Evolutionary conservation across 805 yeast genomes (phyloP).

Genomic region (Saccharomycopsis olivae): DNA sequence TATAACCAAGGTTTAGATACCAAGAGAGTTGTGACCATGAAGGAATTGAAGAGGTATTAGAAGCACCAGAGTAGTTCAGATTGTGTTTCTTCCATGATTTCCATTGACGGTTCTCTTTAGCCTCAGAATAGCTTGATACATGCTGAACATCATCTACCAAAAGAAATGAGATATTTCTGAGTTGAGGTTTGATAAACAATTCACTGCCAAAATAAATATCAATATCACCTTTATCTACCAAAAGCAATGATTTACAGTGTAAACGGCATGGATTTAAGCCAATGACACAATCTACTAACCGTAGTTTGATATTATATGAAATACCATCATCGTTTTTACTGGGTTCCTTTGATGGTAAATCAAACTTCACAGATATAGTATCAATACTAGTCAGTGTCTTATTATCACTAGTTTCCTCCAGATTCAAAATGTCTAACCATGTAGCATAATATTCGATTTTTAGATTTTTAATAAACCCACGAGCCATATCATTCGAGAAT

Average conservation of each 20-base stretch:
- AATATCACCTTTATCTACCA: slow-evolving; percentile 42
- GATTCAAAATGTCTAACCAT: slow-evolving; percentile 40
- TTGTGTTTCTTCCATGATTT: not conserved
- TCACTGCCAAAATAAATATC: slow-evolving; percentile 32
- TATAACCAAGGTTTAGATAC: slow-evolving; percentile 39
- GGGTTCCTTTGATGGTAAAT: slow-evolving; percentile 1
- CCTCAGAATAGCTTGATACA: slow-evolving; percentile 24
- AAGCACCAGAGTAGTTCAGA: not conserved
- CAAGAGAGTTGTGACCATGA: slow-evolving; percentile 33
- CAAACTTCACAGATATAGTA: not conserved
- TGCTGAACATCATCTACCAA: slow-evolving; percentile 53
- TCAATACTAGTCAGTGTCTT: slow-evolving; percentile 2
- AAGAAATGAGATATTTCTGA: slow-evolving; percentile 40
- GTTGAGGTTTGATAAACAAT: slow-evolving; percentile 31
- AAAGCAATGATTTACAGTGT: slow-evolving; percentile 39
- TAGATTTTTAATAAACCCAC: slow-evolving; percentile 37
- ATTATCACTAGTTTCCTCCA: slow-evolving; percentile 3
- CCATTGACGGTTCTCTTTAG: slow-evolving; percentile 14
- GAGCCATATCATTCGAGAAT: slow-evolving; percentile 27
- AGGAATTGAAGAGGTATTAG: slow-evolving; percentile 16
- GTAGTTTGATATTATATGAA: slow-evolving; percentile 18
- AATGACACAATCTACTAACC: slow-evolving; percentile 42
- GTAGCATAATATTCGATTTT: slow-evolving; percentile 47
- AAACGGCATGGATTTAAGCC: slow-evolving; percentile 58
- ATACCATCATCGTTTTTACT: not conserved